phyloP scores from a whole-genome alignment of 192 early-diverging fungal genomes.

The Coemansia sp. region DNA sequence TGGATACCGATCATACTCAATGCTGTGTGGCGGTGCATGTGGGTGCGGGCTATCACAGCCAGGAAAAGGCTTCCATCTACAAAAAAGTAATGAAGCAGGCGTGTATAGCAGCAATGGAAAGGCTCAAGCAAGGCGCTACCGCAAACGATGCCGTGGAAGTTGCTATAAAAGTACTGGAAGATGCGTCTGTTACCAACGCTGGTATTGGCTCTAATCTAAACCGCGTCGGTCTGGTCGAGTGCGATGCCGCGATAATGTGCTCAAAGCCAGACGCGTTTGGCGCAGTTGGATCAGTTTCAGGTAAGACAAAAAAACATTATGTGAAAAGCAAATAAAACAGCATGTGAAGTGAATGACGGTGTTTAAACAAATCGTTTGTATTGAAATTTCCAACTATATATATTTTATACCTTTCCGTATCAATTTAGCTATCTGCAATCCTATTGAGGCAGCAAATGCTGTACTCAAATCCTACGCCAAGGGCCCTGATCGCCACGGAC shows the following conservation, averaged over 20 bases:
- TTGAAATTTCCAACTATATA: background rate
- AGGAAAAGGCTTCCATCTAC: conserved; percentile 17
- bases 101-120: conserved; percentile 23
- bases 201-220: conserved; percentile 82
- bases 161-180: conserved; percentile 48
- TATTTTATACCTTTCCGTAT: background rate
- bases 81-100: conserved; percentile 29
- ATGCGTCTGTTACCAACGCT: conserved; percentile 57
- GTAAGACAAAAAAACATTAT: conserved; percentile 18
- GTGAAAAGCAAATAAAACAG: too few species aligned
- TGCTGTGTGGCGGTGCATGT: conserved; percentile 43
- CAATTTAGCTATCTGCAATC: conserved; percentile 60
- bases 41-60: conserved; percentile 41
- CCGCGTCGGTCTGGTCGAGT: conserved; percentile 71
- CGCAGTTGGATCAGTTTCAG: conserved; percentile 69
- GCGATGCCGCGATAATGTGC: conserved; percentile 84
- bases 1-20: background rate
- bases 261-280: conserved; percentile 67
- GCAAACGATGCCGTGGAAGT: conserved; percentile 30
- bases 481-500: conserved; percentile 32
- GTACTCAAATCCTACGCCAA: conserved; percentile 45
- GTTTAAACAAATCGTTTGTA: too few species aligned
- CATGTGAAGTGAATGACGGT: too few species aligned
- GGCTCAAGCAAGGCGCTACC: conserved; percentile 7
- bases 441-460: conserved; percentile 59